phyloP scores from a whole-genome alignment of 352 stramenopile genomes.

The Phytophthora melonis region DNA sequence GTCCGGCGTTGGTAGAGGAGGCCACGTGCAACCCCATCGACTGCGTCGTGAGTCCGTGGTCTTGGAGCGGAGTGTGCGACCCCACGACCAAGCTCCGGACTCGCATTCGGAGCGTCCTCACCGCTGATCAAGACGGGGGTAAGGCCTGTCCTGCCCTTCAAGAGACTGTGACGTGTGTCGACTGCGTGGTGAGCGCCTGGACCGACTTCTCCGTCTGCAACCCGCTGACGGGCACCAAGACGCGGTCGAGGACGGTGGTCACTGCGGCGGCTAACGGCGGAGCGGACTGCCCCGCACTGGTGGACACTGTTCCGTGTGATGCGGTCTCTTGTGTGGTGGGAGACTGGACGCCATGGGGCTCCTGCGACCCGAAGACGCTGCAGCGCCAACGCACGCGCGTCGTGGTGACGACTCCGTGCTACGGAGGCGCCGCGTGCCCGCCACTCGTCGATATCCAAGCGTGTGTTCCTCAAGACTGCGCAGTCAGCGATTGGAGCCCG shows the following conservation, averaged over 20 bases:
- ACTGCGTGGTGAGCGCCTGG: conserved; percentile 59
- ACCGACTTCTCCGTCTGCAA: conserved; percentile 52
- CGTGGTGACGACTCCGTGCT: conserved; percentile 36
- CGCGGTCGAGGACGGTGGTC: conserved; percentile 46
- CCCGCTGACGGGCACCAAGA: conserved; percentile 52
- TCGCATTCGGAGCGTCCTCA: conserved; percentile 43
- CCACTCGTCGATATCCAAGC: conserved; percentile 44
- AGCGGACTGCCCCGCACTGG: conserved; percentile 40
- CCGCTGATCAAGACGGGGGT: conserved; percentile 48
- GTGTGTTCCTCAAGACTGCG: conserved; percentile 57
- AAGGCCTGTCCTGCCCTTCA: conserved; percentile 46
- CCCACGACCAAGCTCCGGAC: conserved; percentile 39
- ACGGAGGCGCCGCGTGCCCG: conserved; percentile 53
- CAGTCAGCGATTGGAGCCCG: conserved; percentile 56
- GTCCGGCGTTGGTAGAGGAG: conserved; percentile 53
- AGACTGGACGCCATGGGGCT: conserved; percentile 41
- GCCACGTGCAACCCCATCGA: conserved; percentile 48
- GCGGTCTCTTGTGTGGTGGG: conserved; percentile 52
- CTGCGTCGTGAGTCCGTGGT: conserved; percentile 57
- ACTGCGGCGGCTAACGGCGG: conserved; percentile 45
- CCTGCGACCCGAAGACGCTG: conserved; percentile 44
- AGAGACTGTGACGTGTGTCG: conserved; percentile 48
- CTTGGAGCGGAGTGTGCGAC: conserved; percentile 46
- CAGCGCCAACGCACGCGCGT: conserved; percentile 46
- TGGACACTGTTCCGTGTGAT: conserved; percentile 44